A percentile compares a stretch with the other conserved stretches of the same genome.
phyloP scores from a whole-genome alignment of 495 filamentous ascomycete species.

The Amorphotheca resinae region DNA sequence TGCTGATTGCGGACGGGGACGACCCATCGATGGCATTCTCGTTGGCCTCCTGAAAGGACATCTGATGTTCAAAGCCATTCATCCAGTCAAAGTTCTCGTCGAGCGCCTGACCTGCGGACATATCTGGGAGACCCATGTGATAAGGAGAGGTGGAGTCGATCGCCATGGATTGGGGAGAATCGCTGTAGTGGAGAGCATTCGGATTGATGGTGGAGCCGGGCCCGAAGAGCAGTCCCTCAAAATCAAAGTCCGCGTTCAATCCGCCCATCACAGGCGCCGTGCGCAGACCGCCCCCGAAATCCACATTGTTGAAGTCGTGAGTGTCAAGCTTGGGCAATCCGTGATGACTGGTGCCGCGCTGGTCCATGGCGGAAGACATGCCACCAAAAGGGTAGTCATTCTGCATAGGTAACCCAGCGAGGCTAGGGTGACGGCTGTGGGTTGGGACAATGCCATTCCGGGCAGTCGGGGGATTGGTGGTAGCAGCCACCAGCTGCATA shows the following conservation, averaged over 20 bases:
- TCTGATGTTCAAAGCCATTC: conserved; percentile 63
- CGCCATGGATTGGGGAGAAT: conserved; percentile 61
- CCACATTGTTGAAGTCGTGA: conserved; percentile 49
- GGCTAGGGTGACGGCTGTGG: conserved; percentile 53
- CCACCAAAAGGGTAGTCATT: conserved; percentile 54
- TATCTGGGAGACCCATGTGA: conserved; percentile 47
- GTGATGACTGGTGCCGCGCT: conserved; percentile 46
- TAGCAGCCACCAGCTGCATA: conserved; percentile 54
- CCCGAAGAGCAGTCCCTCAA: conserved; percentile 62
- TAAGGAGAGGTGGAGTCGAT: conserved; percentile 68
- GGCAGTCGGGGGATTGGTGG: conserved; percentile 37
- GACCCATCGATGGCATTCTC: conserved; percentile 83
- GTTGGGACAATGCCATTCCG: conserved; percentile 21
- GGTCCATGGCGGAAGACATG: conserved; percentile 54
- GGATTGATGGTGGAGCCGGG: conserved; percentile 77
- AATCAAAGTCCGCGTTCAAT: conserved; percentile 61
- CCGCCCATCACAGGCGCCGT: conserved; percentile 66
- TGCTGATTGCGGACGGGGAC: conserved; percentile 89
- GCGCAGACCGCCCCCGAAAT: conserved; percentile 51
- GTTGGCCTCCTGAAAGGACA: conserved; percentile 53
- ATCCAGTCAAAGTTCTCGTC: conserved; percentile 86
- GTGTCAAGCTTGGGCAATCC: conserved; percentile 79
- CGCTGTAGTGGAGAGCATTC: conserved; percentile 84
- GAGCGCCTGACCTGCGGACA: conserved; percentile 43
- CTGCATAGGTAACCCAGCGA: conserved; percentile 51